Evolutionary conservation across 73 alveolate genomes (phyloP).

Genomic region (Symbiodinium natans): DNA sequence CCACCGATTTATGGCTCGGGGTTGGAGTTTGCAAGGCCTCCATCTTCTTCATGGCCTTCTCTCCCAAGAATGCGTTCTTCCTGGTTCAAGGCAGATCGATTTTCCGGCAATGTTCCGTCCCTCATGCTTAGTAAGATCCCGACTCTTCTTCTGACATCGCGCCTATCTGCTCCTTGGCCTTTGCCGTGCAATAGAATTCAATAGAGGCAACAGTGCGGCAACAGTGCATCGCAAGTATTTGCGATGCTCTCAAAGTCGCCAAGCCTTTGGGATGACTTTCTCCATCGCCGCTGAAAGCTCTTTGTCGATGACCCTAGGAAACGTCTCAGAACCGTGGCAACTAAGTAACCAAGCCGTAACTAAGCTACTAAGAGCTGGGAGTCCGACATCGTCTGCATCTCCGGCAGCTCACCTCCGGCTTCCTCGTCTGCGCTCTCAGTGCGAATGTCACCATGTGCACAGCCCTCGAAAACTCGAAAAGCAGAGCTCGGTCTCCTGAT

Average conservation of each 20-base stretch:
- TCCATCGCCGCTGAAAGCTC: slow-evolving; percentile 57
- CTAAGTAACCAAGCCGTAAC: background rate
- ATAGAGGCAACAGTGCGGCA: background rate
- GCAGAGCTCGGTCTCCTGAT: slow-evolving; percentile 51
- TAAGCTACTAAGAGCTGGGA: background rate
- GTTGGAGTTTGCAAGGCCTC: slow-evolving; percentile 19
- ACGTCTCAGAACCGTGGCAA: background rate
- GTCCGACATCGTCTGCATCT: background rate
- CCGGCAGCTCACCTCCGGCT: slow-evolving; percentile 37
- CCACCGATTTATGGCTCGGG: too few relatives aligned
- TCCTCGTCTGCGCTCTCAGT: slow-evolving; percentile 12
- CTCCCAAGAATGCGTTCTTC: slow-evolving; percentile 25
- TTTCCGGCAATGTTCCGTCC: background rate
- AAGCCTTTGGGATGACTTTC: background rate
- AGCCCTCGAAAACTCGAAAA: background rate
- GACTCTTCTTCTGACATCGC: slow-evolving; percentile 46
- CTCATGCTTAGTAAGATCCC: background rate
- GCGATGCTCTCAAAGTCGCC: background rate
- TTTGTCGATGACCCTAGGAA: slow-evolving; percentile 13
- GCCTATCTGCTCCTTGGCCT: slow-evolving; percentile 42
- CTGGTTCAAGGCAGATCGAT: background rate
- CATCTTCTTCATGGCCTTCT: slow-evolving; percentile 47
- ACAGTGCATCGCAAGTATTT: too few relatives aligned
- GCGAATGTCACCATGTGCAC: background rate
- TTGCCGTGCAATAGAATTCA: too few relatives aligned